These are phyloP conservation scores for Lithospermum erythrorhizon DNA, from an alignment of 257 asterid genomes.

Conservation along the genomic window DNA sequence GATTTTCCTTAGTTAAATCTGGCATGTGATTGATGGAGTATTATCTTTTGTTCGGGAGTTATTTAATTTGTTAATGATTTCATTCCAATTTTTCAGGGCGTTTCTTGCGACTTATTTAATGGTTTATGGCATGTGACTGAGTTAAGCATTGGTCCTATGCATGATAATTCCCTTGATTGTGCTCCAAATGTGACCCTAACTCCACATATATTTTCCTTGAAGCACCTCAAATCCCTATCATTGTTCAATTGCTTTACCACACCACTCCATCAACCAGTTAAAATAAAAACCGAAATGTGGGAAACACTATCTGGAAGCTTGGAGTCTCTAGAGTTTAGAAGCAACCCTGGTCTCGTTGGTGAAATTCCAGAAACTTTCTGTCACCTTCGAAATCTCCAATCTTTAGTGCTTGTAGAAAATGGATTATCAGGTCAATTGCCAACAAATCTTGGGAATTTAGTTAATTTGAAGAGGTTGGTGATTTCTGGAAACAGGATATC, in stretches of 20 bases:
- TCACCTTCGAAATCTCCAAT: conserved; percentile 15
- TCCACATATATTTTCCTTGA: conserved; percentile 16
- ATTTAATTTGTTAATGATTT: background rate
- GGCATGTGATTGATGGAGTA: too few species aligned
- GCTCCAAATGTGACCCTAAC: conserved; percentile 14
- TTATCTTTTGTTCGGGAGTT: background rate
- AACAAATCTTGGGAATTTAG: conserved; percentile 13
- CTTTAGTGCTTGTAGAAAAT: conserved; percentile 21
- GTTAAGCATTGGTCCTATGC: conserved; percentile 20
- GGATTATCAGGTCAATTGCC: conserved; percentile 22
- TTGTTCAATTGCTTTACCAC: conserved; percentile 25
- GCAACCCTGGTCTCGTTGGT: conserved; percentile 20
- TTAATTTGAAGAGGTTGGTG: conserved; percentile 12
- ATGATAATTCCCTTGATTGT: conserved; percentile 28
- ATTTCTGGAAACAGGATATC: conserved; percentile 18
- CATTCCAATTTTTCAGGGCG: conserved; percentile 15
- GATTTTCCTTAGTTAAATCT: too few species aligned
- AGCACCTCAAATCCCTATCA: conserved; percentile 19
- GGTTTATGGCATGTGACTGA: conserved; percentile 31
- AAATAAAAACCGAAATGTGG: conserved; percentile 16
- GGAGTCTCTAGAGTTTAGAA: conserved; percentile 23
- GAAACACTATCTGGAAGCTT: conserved; percentile 10
- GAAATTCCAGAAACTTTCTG: conserved; percentile 16
- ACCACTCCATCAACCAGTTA: conserved; percentile 6
- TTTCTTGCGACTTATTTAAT: conserved; percentile 26